phyloP scores from a whole-genome alignment of 257 asterid genomes.

The Solanum tarapatanum region DNA sequence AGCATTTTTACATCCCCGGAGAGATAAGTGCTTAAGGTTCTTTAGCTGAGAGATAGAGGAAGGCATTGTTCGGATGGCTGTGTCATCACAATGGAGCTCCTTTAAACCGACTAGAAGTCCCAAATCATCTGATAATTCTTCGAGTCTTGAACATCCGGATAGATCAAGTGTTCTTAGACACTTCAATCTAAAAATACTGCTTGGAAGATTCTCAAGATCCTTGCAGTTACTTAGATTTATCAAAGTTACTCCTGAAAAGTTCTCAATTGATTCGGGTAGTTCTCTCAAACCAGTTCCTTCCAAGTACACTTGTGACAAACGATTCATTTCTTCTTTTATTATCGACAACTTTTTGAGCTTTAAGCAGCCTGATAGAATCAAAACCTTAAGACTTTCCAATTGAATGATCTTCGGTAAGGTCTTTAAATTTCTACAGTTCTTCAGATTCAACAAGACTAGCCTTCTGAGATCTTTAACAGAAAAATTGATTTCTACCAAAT shows the following conservation, averaged over 20 bases:
- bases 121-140: not conserved
- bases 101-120: not conserved
- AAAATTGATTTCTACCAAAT: not conserved
- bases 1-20: not conserved
- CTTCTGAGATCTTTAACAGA: not conserved
- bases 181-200: not conserved
- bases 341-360: not conserved
- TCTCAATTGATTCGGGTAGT: not conserved
- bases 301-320: not conserved
- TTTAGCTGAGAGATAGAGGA: not conserved
- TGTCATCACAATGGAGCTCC: not conserved
- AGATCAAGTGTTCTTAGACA: not conserved
- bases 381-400: not conserved
- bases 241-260: not conserved
- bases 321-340: not conserved
- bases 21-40: not conserved
- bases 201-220: not conserved
- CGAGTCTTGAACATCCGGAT: not conserved
- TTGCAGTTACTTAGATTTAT: not conserved
- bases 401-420: not conserved
- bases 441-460: not conserved
- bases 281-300: not conserved
- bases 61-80: not conserved
- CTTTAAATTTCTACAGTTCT: not conserved
- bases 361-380: conserved; percentile 7